phyloP scores from a whole-genome alignment of 129 eudicot species.

The Arctium lappa region DNA sequence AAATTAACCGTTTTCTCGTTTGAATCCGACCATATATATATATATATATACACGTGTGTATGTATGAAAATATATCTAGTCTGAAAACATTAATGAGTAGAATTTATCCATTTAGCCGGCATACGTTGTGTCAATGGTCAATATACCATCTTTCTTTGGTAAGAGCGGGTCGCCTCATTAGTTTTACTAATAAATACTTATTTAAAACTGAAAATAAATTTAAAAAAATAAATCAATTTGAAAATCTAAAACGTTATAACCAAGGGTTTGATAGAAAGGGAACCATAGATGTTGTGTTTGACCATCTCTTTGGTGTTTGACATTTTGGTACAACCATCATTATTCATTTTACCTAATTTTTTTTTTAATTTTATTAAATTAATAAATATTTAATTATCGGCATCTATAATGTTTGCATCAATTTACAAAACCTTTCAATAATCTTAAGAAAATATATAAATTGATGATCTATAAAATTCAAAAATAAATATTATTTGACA shows the following conservation, averaged over 20 bases:
- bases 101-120: not conserved
- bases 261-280: not conserved
- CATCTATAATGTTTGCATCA: no score
- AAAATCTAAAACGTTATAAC: not conserved
- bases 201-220: not conserved
- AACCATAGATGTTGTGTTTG: not conserved
- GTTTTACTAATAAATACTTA: not conserved
- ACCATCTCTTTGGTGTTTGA: not conserved
- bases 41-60: no score
- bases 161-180: not conserved
- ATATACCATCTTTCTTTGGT: not conserved
- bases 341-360: not conserved
- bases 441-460: not conserved
- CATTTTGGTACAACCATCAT: not conserved
- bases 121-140: not conserved
- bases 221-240: not conserved
- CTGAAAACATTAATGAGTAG: no score
- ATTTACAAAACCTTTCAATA: not conserved
- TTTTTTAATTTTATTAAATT: no score
- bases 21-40: no score
- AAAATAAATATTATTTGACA: not conserved
- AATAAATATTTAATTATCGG: no score
- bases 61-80: no score
- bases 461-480: not conserved
- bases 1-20: no score